phyloP scores from a whole-genome alignment of 257 asterid genomes.

The Knoxia roxburghii region DNA sequence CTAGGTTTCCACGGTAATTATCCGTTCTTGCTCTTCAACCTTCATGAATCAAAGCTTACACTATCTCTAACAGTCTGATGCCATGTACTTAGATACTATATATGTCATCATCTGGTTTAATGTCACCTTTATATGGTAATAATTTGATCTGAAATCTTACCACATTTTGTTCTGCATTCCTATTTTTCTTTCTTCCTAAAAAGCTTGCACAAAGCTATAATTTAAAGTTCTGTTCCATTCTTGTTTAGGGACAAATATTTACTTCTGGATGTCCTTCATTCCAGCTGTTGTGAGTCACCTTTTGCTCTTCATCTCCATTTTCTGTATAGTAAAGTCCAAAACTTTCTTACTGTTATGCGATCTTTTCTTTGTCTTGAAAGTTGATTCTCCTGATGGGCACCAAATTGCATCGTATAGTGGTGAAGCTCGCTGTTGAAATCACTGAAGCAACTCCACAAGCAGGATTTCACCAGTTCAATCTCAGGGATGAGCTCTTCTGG shows the following conservation, averaged over 20 bases:
- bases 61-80: neutral
- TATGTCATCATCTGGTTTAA: too few species aligned
- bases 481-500: constrained; percentile 95
- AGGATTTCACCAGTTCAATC: constrained; percentile 54
- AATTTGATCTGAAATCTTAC: neutral
- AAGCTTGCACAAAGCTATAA: neutral
- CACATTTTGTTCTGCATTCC: neutral
- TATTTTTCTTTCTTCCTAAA: neutral
- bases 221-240: neutral
- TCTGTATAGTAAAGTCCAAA: neutral
- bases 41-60: neutral
- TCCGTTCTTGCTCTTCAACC: neutral
- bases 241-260: constrained; percentile 76
- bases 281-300: constrained; percentile 60
- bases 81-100: neutral
- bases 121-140: too few species aligned
- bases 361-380: constrained; percentile 26
- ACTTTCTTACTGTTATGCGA: constrained; percentile 7
- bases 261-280: constrained; percentile 85
- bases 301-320: constrained; percentile 4
- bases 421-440: constrained; percentile 81
- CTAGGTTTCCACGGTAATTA: constrained; percentile 38
- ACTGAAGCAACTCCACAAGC: constrained; percentile 54
- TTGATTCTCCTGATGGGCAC: constrained; percentile 83
- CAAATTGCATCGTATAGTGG: constrained; percentile 77